These are phyloP conservation scores for Helicostylum pulchrum DNA, from an alignment of 192 early-diverging fungal species.

Conservation along the genomic window DNA sequence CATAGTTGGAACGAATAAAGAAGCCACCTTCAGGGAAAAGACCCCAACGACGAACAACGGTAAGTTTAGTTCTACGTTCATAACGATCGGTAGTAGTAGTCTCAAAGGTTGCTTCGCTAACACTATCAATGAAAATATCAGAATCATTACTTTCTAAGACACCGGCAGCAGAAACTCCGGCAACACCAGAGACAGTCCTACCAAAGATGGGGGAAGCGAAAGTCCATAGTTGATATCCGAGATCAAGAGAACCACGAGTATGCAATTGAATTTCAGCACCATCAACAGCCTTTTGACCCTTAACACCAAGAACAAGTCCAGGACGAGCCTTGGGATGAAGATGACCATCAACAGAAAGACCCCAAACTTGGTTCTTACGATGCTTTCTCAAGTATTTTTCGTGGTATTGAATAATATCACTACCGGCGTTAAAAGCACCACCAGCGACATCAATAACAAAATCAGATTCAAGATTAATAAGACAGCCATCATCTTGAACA, in stretches of 20 bases:
- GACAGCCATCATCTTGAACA: slow-evolving; percentile 18
- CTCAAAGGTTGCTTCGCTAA: neutral
- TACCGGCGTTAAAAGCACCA: neutral
- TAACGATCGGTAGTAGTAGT: neutral
- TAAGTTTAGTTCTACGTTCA: neutral
- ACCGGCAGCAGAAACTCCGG: neutral
- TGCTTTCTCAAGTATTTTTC: slow-evolving; percentile 16
- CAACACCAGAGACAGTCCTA: neutral
- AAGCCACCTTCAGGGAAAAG: slow-evolving; percentile 23
- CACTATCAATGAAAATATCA: slow-evolving; percentile 6
- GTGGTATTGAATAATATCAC: slow-evolving; percentile 11
- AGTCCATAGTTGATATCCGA: neutral
- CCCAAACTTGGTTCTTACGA: slow-evolving; percentile 16
- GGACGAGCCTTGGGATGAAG: slow-evolving; percentile 12
- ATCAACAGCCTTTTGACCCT: neutral
- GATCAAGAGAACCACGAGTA: slow-evolving; percentile 5
- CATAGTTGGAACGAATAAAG: slow-evolving; percentile 19
- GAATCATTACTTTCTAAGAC: neutral
- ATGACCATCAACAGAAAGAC: slow-evolving; percentile 26
- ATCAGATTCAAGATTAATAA: slow-evolving; percentile 10
- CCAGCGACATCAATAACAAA: slow-evolving; percentile 23
- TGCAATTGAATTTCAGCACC: slow-evolving; percentile 6
- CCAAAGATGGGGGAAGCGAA: slow-evolving; percentile 25
- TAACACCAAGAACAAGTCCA: slow-evolving; percentile 8
- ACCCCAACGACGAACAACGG: slow-evolving; percentile 20